phyloP scores from a whole-genome alignment of 345 rosid genomes.

The Corchorus capsularis region DNA sequence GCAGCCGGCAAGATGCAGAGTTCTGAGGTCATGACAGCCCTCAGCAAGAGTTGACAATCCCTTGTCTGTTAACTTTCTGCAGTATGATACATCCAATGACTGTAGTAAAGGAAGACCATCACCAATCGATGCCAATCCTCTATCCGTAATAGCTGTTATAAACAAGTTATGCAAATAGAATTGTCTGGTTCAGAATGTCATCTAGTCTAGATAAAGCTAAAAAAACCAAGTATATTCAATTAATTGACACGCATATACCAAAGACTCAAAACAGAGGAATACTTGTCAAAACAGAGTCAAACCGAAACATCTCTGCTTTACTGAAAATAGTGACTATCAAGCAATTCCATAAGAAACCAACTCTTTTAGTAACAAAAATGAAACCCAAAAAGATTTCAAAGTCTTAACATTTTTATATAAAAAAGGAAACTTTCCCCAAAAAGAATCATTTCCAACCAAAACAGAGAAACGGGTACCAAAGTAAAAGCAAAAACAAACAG shows the following conservation, averaged over 20 bases:
- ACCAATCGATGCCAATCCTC: conserved; percentile 71
- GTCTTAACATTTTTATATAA: background rate
- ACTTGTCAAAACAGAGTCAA: background rate
- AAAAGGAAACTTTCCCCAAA: background rate
- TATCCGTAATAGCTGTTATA: conserved; percentile 74
- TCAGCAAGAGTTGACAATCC: conserved; percentile 76
- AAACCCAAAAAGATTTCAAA: background rate
- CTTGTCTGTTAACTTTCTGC: conserved; percentile 83
- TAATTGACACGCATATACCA: background rate
- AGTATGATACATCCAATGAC: conserved; percentile 80
- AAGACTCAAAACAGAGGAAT: background rate
- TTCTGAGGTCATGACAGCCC: conserved; percentile 68
- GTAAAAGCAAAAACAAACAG: background rate
- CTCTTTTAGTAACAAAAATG: background rate
- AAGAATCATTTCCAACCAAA: background rate
- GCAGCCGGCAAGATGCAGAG: conserved; percentile 71
- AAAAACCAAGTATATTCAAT: background rate
- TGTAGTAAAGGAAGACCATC: conserved; percentile 65
- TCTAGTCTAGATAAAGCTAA: background rate
- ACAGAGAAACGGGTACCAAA: background rate
- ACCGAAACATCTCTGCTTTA: background rate
- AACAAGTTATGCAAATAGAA: conserved; percentile 1
- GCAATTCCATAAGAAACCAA: background rate
- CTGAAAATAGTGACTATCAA: background rate
- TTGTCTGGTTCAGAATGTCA: conserved; percentile 9